Evolutionary conservation across 352 stramenopile species (phyloP).

Genomic region (Phytophthora sp.): DNA sequence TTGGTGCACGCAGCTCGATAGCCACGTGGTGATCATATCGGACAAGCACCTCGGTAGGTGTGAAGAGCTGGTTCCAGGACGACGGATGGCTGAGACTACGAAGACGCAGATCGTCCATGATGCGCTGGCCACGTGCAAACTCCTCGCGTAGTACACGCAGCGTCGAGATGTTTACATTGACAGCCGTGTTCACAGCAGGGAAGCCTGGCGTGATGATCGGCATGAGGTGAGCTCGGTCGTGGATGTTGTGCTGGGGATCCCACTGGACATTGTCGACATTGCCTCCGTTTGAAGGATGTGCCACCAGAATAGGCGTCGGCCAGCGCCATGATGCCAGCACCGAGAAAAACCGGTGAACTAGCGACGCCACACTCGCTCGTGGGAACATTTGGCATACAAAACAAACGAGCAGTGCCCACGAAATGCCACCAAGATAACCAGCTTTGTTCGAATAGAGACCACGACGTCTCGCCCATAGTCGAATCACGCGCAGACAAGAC

Average conservation of each 20-base stretch:
- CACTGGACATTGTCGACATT: constrained; percentile 60
- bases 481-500: constrained; percentile 74
- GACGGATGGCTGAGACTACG: constrained; percentile 69
- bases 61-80: constrained; percentile 81
- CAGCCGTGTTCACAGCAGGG: constrained; percentile 81
- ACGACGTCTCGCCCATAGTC: constrained; percentile 74
- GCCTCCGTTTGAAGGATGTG: constrained; percentile 58
- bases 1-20: constrained; percentile 61
- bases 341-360: constrained; percentile 85
- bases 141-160: constrained; percentile 78
- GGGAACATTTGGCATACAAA: constrained; percentile 91
- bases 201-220: constrained; percentile 89
- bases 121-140: constrained; percentile 70
- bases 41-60: constrained; percentile 77
- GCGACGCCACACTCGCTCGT: constrained; percentile 66
- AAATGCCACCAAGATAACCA: constrained; percentile 83
- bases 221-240: constrained; percentile 85
- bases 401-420: constrained; percentile 85
- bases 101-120: constrained; percentile 76
- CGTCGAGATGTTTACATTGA: constrained; percentile 86
- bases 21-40: constrained; percentile 86
- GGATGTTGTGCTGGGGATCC: constrained; percentile 74
- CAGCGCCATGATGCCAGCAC: constrained; percentile 81
- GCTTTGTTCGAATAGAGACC: constrained; percentile 88
- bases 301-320: constrained; percentile 80